Percentiles rank a stretch among this genome's conserved stretches.
Conservation (phyloP, 1,284 basidiomycete species). For the Heterobasidion irregulare region DNA sequence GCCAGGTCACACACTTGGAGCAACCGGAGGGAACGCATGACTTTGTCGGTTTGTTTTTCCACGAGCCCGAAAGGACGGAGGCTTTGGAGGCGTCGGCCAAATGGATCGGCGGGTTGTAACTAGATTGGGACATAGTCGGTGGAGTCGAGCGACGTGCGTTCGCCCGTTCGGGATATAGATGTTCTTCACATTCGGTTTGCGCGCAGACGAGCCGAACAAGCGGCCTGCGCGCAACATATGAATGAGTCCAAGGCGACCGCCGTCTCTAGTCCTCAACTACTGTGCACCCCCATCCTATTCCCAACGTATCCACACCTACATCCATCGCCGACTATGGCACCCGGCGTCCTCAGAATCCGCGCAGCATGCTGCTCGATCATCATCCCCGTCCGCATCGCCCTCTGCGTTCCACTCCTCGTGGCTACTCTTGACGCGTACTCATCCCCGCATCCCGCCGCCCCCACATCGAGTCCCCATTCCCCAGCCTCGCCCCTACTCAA, state of each 20-base stretch:
- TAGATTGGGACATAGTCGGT: background rate
- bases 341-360: constrained; percentile 6
- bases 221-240: too few relatives aligned
- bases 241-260: too few relatives aligned
- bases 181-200: too few relatives aligned
- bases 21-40: constrained; percentile 44
- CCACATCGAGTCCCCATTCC: background rate
- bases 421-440: constrained; percentile 5
- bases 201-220: too few relatives aligned
- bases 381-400: constrained; percentile 9
- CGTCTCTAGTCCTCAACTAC: too few relatives aligned
- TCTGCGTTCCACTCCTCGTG: constrained; percentile 10
- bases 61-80: constrained; percentile 43
- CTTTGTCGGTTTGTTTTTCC: constrained; percentile 36
- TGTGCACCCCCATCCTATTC: too few relatives aligned
- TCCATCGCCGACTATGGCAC: constrained; percentile 3
- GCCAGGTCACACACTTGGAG: constrained; percentile 38
- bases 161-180: too few relatives aligned
- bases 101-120: constrained; percentile 28
- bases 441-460: background rate
- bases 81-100: constrained; percentile 35
- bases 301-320: background rate
- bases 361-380: constrained; percentile 8
- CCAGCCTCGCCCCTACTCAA: background rate
- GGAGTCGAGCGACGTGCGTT: too few relatives aligned